Percentiles rank a stretch among this genome's conserved stretches.
These are phyloP conservation scores for Xylaria venustula DNA, from an alignment of 495 filamentous ascomycete genomes.

Conservation along the genomic window DNA sequence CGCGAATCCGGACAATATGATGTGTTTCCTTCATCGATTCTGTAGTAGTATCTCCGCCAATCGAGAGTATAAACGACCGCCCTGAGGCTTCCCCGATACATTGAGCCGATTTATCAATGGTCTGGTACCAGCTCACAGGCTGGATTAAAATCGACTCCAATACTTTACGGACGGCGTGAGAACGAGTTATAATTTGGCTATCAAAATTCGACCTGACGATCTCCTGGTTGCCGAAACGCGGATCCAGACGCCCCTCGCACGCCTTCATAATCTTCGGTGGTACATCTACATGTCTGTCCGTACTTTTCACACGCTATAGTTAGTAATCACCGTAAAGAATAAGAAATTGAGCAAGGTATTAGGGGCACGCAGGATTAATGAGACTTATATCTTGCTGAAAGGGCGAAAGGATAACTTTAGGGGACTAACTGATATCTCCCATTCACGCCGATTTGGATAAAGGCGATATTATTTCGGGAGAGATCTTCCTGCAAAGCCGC, in stretches of 20 bases:
- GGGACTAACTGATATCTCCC: conserved; percentile 5
- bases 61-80: background rate
- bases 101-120: background rate
- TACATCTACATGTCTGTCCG: background rate
- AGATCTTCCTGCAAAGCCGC: background rate
- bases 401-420: too few relatives aligned
- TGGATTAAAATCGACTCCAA: background rate
- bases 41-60: background rate
- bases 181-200: background rate
- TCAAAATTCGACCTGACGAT: background rate
- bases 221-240: background rate
- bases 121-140: background rate
- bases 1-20: background rate
- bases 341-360: too few relatives aligned
- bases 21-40: background rate
- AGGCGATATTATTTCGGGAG: background rate
- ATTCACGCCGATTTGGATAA: background rate
- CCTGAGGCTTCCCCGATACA: background rate
- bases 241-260: background rate
- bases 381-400: too few relatives aligned
- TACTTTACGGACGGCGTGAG: background rate
- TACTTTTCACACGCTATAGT: too few relatives aligned
- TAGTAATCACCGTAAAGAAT: too few relatives aligned
- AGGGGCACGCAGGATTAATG: too few relatives aligned
- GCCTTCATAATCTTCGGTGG: background rate